Evolutionary conservation across 495 filamentous ascomycete species (phyloP), one percentile per base, ranked within the genome.

Genomic region (Apodospora peruviana): DNA sequence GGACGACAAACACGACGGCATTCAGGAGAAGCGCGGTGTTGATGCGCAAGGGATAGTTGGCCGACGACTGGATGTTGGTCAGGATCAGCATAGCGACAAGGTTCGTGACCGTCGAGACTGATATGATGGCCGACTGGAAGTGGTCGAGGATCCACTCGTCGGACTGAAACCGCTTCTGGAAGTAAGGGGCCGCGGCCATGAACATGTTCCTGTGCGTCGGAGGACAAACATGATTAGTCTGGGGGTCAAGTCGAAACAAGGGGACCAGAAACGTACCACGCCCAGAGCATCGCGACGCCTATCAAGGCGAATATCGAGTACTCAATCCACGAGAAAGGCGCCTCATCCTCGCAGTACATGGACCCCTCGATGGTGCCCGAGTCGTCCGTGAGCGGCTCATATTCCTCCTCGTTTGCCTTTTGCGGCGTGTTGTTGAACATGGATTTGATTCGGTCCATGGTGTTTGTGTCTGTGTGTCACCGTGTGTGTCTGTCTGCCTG

Each of bases 241-340:
- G 5, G 19, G 14, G 7, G n/a, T 22, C 20, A 16, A 3, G 39
- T 40, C 11, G 22, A 5, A 35, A 45, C 50, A 18, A 20, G 39
- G 18, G 11, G 42, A 19, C 45, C 51, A 32, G 35, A 40, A 37
- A 63, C 83, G 59, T 82, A 96, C 90, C 90, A 96, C 27, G 91
- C 88, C 91, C 91, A 96, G 49, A 96, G 76, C 94, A 96, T 96
- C 18, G 90, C 85, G 16, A 94, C 73, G 40, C 93, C 93, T 18
- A 96, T 75, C n/a, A 95, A 66, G 47, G 85, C 67, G 64, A 96
- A 99, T 45, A 96, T 78, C 43, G 64, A 69, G 71, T 99, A 99
- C 60, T 91, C 85, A 38, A 88, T 62, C 77, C 81, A 84, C 42
- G 85, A 88, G 67, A 88, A 87, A n/a, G 71, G 72, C 49, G 56